phyloP scores from a whole-genome alignment of 1,139 yeast species.

The Debaryomyces sp. region DNA sequence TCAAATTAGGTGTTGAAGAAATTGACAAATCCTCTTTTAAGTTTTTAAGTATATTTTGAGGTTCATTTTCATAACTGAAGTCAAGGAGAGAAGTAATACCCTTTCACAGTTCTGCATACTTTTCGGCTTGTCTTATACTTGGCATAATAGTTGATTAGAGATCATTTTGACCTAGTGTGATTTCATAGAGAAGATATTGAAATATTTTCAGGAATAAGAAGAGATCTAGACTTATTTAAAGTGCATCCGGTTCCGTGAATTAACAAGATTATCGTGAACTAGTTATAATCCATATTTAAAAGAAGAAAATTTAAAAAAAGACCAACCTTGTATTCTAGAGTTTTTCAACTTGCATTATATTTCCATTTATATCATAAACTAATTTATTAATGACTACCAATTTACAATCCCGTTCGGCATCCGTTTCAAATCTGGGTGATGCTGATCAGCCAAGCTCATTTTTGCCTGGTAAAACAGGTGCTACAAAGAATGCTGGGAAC shows the following conservation, averaged over 20 bases:
- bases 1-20: slow-evolving; percentile 4
- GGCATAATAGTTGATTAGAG: slow-evolving; percentile 2
- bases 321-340: slow-evolving; percentile 1
- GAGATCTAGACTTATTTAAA: not conserved
- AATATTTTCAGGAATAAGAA: not conserved
- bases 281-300: not conserved
- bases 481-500: slow-evolving; percentile 2
- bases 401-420: slow-evolving; percentile 19
- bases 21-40: not conserved
- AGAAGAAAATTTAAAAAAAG: slow-evolving; percentile 1
- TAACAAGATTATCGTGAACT: not conserved
- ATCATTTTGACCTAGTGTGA: slow-evolving; percentile 4
- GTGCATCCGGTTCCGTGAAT: not conserved
- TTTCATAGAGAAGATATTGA: not conserved
- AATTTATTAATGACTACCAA: slow-evolving; percentile 10
- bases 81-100: slow-evolving; percentile 2
- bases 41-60: not conserved
- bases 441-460: slow-evolving; percentile 6
- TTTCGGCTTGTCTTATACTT: slow-evolving; percentile 4
- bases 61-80: not conserved
- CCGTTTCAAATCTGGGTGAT: slow-evolving; percentile 20
- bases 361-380: slow-evolving; percentile 1
- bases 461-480: not conserved
- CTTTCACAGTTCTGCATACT: not conserved
- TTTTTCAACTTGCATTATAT: slow-evolving; percentile 5